Evolutionary conservation across 306 rosid genomes (phyloP).

Genomic region (Vigna angularis): DNA sequence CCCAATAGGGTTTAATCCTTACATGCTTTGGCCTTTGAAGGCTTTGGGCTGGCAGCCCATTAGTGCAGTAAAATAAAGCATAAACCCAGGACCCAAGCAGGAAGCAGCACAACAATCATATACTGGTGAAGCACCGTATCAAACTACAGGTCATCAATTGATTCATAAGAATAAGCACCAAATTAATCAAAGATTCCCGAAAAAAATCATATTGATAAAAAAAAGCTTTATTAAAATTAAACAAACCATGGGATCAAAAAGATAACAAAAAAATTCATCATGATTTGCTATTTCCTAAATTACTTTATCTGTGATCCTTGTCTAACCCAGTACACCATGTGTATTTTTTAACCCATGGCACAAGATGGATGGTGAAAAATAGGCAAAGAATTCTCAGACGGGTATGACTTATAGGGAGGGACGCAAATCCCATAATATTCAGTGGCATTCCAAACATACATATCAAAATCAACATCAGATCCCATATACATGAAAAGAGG

Average conservation of each 20-base stretch:
- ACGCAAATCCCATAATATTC: slow-evolving; percentile 12
- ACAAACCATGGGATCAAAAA: neutral
- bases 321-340: neutral
- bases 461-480: slow-evolving; percentile 34
- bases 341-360: neutral
- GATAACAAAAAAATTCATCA: neutral
- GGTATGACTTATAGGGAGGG: slow-evolving; percentile 5
- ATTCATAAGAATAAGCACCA: neutral
- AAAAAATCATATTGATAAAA: neutral
- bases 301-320: neutral
- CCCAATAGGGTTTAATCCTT: no score
- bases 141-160: neutral
- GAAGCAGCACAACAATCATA: slow-evolving; percentile 36
- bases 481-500: neutral
- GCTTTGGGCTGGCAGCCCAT: no score
- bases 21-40: no score
- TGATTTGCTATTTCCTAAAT: neutral
- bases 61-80: slow-evolving; percentile 16
- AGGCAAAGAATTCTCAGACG: neutral
- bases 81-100: slow-evolving; percentile 22
- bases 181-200: neutral
- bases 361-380: neutral
- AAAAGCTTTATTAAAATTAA: neutral
- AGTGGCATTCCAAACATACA: slow-evolving; percentile 6
- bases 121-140: slow-evolving; percentile 22